Evolutionary conservation across 768 basidiomycete genomes (phyloP).

Genomic region (Xerocomellus intermedius): DNA sequence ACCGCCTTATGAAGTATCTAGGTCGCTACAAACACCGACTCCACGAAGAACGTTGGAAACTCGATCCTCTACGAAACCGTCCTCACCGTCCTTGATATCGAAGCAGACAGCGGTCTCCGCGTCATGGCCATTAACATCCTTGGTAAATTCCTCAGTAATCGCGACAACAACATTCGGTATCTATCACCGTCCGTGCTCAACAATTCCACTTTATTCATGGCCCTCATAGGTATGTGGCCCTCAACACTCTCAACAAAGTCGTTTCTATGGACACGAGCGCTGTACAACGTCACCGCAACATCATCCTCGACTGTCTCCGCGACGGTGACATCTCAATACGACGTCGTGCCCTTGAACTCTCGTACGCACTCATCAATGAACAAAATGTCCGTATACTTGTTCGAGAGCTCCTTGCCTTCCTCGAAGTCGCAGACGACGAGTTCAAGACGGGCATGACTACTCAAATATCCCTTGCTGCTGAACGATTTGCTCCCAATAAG

Average conservation of each 20-base stretch:
- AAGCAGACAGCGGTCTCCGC: slow-evolving; percentile 91
- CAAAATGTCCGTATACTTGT: slow-evolving; percentile 89
- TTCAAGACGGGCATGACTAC: slow-evolving; percentile 99
- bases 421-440: slow-evolving; percentile 97
- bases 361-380: slow-evolving; percentile 96
- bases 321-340: slow-evolving; percentile 99
- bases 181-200: slow-evolving; percentile 18
- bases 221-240: slow-evolving; percentile 80
- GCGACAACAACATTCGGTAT: slow-evolving; percentile 98
- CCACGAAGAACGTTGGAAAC: slow-evolving; percentile 97
- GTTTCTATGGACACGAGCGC: slow-evolving; percentile 98
- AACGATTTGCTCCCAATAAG: slow-evolving; percentile 95
- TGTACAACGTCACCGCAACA: slow-evolving; percentile 96
- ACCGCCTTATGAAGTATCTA: slow-evolving; percentile 29
- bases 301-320: slow-evolving; percentile 98
- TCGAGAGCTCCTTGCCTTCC: slow-evolving; percentile 90
- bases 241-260: slow-evolving; percentile 98
- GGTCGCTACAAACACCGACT: slow-evolving; percentile 99
- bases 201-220: slow-evolving; percentile 3
- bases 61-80: slow-evolving; percentile 98
- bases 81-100: slow-evolving; percentile 92
- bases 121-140: slow-evolving; percentile 99
- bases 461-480: slow-evolving; percentile 93
- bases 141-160: slow-evolving; percentile 95
- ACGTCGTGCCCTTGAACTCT: slow-evolving; percentile 92